A percentile compares a stretch with the other conserved stretches of the same genome.
Evolutionary conservation across 2,329 filamentous ascomycete species (phyloP).

Genomic region (Aspergillus puulaauensis): DNA sequence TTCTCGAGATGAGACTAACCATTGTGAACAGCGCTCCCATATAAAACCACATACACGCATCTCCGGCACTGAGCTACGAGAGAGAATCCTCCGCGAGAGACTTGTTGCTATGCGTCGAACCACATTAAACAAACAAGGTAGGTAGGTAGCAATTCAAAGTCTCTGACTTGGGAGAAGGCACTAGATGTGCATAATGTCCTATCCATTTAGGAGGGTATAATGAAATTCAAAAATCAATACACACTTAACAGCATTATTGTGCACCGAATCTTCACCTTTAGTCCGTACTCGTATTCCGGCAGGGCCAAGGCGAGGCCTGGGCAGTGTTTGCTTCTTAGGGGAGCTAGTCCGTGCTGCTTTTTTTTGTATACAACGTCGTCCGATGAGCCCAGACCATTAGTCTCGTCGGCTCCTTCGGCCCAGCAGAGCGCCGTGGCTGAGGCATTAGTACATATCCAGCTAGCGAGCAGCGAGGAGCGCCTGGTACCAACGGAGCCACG

Average conservation of each 20-base stretch:
- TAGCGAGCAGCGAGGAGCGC: too few relatives aligned
- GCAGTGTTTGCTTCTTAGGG: too few relatives aligned
- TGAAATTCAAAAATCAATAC: background rate
- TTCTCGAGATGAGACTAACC: constrained; percentile 17
- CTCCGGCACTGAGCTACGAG: constrained; percentile 34
- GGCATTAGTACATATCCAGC: too few relatives aligned
- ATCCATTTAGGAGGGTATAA: background rate
- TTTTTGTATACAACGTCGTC: background rate
- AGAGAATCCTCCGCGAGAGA: constrained; percentile 39
- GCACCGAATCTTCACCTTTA: background rate
- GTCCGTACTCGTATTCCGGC: background rate
- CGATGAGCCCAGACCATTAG: background rate
- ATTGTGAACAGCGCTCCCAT: background rate
- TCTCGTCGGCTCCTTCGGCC: background rate
- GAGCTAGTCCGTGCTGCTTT: background rate
- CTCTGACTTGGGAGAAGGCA: background rate
- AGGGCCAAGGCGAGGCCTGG: too few relatives aligned
- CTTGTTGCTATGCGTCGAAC: constrained; percentile 36
- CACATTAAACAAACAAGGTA: constrained; percentile 20
- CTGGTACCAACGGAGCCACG: too few relatives aligned
- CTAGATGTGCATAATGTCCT: constrained; percentile 2
- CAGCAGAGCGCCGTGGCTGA: too few relatives aligned
- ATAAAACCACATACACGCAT: constrained; percentile 22
- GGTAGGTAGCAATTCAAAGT: constrained; percentile 20
- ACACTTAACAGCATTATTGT: background rate